Evolutionary conservation across 768 basidiomycete genomes (phyloP), one percentile per base, ranked within the genome.

Genomic region (Panaeolus cyanescens): DNA sequence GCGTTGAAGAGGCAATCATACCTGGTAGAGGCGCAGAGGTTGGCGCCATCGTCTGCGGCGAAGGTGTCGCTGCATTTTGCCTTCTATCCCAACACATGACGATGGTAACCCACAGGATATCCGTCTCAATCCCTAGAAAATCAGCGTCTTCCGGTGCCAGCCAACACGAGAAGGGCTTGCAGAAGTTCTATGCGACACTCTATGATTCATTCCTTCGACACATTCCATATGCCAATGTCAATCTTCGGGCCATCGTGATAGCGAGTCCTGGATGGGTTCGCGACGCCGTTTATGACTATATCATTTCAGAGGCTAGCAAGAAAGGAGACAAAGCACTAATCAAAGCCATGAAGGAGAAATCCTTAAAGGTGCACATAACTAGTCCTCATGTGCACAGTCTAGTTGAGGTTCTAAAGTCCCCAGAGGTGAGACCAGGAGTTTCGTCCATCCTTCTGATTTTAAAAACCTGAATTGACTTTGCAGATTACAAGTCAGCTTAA

Each of bases 51-150:
- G 93, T 99, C 4, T 94, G 93, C 65, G 96, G 97, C 32, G 97
- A 99, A 80, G 97, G 97, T 19, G 89, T 86, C 2, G 97, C 97
- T 1, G 90, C 93, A 9, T 92, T 99, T 72, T 99, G 97, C 74
- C 76, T 99, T 31, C 81, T 99, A 13, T 98, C 96, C 1, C 90
- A 99, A 67, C 96, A 99, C 74, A 96, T 99, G 90, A 99, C 97
- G 1, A 80, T 96, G 30, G 89, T 99, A 32, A 80, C 93, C 4
- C 94, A 98, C 70, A 85, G 97, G 20, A 88, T 99, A 58, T 91
- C 93, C 19, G 85, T 95, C 1, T 80, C 91, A 1, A 90, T 99
- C 59, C 97, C 97, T 5, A 85, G 97, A 57, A 99, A 99, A 74
- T 86, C 95, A 9, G 91, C 94, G 1, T 85, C 90, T 3, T 83